Conservation (phyloP, 768 basidiomycete species). For the Lactifluus subvellereus region DNA sequence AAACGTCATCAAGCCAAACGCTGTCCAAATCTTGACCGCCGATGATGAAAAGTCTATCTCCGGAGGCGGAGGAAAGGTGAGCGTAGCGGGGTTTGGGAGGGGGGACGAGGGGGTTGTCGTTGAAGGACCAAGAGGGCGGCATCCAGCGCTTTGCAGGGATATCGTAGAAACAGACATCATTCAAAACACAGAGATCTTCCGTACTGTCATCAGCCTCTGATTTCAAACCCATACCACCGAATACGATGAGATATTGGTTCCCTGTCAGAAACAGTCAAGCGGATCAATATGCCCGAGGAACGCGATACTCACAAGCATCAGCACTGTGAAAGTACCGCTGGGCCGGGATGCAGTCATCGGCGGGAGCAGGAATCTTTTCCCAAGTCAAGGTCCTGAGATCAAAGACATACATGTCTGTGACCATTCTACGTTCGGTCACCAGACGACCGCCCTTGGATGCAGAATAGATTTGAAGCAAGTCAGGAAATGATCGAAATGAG, state of each 20-base stretch:
- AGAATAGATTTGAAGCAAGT: background rate
- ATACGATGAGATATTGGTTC: constrained; percentile 87
- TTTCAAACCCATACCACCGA: constrained; percentile 91
- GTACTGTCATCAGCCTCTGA: constrained; percentile 55
- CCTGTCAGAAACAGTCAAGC: constrained; percentile 39
- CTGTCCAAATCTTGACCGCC: constrained; percentile 94
- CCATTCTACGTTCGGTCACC: constrained; percentile 82
- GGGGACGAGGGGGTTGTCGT: constrained; percentile 40
- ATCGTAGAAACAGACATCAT: constrained; percentile 89
- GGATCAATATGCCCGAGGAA: background rate
- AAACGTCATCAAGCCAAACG: constrained; percentile 89
- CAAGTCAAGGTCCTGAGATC: constrained; percentile 78
- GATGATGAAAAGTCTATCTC: constrained; percentile 81
- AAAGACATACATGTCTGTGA: constrained; percentile 85
- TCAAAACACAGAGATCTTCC: constrained; percentile 85
- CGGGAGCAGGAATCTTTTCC: constrained; percentile 56
- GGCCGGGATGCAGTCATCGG: constrained; percentile 67
- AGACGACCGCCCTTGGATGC: constrained; percentile 69
- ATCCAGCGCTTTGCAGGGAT: constrained; percentile 67
- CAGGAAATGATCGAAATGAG: background rate
- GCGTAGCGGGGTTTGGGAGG: constrained; percentile 88
- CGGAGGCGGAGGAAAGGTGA: constrained; percentile 83
- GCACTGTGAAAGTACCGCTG: constrained; percentile 95
- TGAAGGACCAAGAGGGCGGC: constrained; percentile 38
- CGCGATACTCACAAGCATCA: constrained; percentile 58